Percentiles rank a stretch among this genome's conserved stretches.
Evolutionary conservation across 2,329 filamentous ascomycete species (phyloP).

Genomic region (Talaromyces sp.): DNA sequence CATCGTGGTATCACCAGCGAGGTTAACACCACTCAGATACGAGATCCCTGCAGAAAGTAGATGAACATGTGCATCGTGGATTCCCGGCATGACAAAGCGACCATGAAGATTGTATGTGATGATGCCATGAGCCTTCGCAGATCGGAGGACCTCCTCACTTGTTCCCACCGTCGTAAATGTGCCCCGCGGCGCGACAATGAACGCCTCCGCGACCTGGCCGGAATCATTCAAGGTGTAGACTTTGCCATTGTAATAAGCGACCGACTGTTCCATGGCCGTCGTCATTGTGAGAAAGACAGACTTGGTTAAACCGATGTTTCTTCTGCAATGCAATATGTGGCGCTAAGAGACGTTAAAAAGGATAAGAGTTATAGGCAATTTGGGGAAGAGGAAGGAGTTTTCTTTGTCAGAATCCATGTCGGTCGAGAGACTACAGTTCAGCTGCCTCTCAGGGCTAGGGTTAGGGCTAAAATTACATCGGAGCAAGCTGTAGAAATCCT

Average conservation of each 20-base stretch:
- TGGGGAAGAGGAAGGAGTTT: neutral
- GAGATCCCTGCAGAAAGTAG: slow-evolving; percentile 26
- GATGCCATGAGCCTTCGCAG: slow-evolving; percentile 17
- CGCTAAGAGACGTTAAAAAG: neutral
- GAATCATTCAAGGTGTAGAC: slow-evolving; percentile 25
- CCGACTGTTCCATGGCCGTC: neutral
- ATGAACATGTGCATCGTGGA: slow-evolving; percentile 35
- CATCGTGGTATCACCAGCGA: slow-evolving; percentile 23
- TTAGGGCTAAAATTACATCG: too few species aligned
- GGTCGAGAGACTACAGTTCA: too few species aligned
- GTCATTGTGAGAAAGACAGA: neutral
- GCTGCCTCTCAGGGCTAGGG: too few species aligned
- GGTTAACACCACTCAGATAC: slow-evolving; percentile 23
- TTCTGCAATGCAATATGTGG: neutral
- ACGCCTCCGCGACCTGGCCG: slow-evolving; percentile 23
- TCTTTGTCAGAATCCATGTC: too few species aligned
- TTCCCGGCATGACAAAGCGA: slow-evolving; percentile 34
- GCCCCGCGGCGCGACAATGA: slow-evolving; percentile 27
- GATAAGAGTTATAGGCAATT: neutral
- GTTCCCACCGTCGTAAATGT: slow-evolving; percentile 24
- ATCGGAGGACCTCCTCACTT: slow-evolving; percentile 19
- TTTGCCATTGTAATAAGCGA: slow-evolving; percentile 21
- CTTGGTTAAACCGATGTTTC: neutral
- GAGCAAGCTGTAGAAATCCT: too few species aligned
- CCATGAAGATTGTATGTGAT: slow-evolving; percentile 24